Conservation (phyloP, 805 yeast species). For the Myxozyma sirexii region DNA sequence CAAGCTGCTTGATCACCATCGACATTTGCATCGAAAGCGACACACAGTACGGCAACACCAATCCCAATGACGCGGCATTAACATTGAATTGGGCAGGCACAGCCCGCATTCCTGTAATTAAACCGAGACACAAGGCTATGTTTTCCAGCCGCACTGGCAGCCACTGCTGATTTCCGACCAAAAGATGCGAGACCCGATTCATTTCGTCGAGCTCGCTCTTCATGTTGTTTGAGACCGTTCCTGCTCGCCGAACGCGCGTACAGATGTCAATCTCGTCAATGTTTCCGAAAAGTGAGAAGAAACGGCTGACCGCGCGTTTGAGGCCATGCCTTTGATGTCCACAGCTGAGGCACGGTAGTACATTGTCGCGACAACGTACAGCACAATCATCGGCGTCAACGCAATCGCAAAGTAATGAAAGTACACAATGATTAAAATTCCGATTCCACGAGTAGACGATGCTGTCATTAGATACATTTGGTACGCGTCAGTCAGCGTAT, state of each 20-base stretch:
- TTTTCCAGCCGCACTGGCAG: constrained; percentile 62
- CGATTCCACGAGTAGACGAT: constrained; percentile 60
- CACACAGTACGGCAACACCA: constrained; percentile 41
- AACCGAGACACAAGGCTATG: constrained; percentile 54
- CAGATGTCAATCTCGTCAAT: constrained; percentile 64
- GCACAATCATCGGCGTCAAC: constrained; percentile 55
- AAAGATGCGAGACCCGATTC: constrained; percentile 68
- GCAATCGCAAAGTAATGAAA: constrained; percentile 77
- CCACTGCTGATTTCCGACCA: constrained; percentile 74
- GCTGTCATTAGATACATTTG: constrained; percentile 61
- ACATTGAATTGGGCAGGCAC: constrained; percentile 63
- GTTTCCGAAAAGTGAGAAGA: constrained; percentile 73
- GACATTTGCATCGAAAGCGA: constrained; percentile 56
- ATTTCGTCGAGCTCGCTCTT: constrained; percentile 54
- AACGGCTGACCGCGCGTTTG: constrained; percentile 69
- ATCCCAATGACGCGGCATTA: constrained; percentile 51
- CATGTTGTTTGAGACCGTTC: constrained; percentile 51
- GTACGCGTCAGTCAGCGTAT: constrained; percentile 71
- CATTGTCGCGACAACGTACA: constrained; percentile 51
- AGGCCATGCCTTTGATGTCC: constrained; percentile 76
- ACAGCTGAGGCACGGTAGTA: constrained; percentile 72
- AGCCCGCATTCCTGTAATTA: constrained; percentile 61
- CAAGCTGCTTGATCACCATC: constrained; percentile 62
- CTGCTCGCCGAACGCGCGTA: constrained; percentile 59
- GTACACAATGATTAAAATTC: constrained; percentile 67